These are phyloP conservation scores for Eleusine coracana DNA, from an alignment of 176 grass and related monocot genomes.

Conservation along the genomic window DNA sequence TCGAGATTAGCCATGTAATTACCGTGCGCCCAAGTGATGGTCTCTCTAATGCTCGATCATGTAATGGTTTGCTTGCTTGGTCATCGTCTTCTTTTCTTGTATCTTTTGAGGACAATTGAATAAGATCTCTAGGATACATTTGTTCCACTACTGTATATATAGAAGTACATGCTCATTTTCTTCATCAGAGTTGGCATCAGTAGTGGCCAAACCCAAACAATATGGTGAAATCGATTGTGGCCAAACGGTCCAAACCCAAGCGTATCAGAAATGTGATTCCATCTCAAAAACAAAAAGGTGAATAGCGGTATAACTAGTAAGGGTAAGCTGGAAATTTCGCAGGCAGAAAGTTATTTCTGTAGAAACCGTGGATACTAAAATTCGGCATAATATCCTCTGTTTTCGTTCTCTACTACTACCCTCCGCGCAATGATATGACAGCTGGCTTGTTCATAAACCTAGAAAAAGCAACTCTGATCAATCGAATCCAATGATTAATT, in stretches of 20 bases:
- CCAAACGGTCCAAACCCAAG: background rate
- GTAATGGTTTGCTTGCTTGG: slow-evolving; percentile 30
- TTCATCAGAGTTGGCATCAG: background rate
- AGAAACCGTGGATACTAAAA: background rate
- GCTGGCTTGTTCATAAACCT: slow-evolving; percentile 9
- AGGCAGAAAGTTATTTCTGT: background rate
- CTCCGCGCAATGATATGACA: background rate
- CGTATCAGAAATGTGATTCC: background rate
- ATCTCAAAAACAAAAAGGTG: too few relatives aligned
- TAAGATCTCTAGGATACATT: slow-evolving; percentile 40
- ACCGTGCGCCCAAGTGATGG: slow-evolving; percentile 46
- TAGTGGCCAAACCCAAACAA: background rate
- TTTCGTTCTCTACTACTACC: background rate
- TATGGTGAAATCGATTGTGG: background rate
- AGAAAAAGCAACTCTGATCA: slow-evolving; percentile 12
- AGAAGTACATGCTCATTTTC: slow-evolving; percentile 18
- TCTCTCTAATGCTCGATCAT: slow-evolving; percentile 33
- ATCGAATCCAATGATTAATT: slow-evolving; percentile 42
- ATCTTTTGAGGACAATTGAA: slow-evolving; percentile 27
- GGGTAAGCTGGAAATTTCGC: background rate
- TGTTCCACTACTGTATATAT: slow-evolving; percentile 28
- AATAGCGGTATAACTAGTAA: too few relatives aligned
- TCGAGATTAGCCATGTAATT: slow-evolving; percentile 35
- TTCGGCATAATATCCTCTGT: background rate
- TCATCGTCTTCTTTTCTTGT: background rate